Percentiles rank a stretch among this genome's conserved stretches.
phyloP scores from a whole-genome alignment of 176 grass and related monocot species.

The Musa acuminata region DNA sequence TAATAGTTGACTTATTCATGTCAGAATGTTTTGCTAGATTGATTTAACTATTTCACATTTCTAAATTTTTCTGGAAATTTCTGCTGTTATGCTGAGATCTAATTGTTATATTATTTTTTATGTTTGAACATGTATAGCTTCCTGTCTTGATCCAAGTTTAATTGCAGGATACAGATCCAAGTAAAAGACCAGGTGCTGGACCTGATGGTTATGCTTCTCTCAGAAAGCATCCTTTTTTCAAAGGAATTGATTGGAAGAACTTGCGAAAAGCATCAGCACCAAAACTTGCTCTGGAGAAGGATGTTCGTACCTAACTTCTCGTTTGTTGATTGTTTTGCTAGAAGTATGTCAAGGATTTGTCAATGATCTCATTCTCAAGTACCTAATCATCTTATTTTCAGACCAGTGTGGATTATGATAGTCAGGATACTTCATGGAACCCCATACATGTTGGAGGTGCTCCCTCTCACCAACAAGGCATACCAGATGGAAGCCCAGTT shows the following conservation, averaged over 20 bases:
- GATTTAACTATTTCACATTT: too few species aligned
- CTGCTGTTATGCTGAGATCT: not conserved
- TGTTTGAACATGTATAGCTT: not conserved
- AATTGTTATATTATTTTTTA: not conserved
- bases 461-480: constrained; percentile 29
- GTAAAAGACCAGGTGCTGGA: constrained; percentile 63
- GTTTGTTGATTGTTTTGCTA: not conserved
- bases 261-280: constrained; percentile 45
- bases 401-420: constrained; percentile 63
- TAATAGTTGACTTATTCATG: too few species aligned
- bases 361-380: constrained; percentile 7
- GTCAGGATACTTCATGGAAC: constrained; percentile 65
- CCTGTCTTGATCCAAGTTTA: constrained; percentile 7
- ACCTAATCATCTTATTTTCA: constrained; percentile 15
- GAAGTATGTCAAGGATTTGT: not conserved
- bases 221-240: constrained; percentile 91
- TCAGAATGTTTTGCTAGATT: not conserved
- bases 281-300: constrained; percentile 43
- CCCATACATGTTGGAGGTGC: constrained; percentile 47
- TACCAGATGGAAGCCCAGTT: constrained; percentile 34
- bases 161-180: constrained; percentile 80
- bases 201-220: constrained; percentile 67
- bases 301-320: constrained; percentile 34
- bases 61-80: not conserved
- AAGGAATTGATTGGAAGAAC: constrained; percentile 88